A percentile compares a stretch with the other conserved stretches of the same genome.
phyloP scores from a whole-genome alignment of 805 yeast genomes.

The Saccharomycopsis babjevae region DNA sequence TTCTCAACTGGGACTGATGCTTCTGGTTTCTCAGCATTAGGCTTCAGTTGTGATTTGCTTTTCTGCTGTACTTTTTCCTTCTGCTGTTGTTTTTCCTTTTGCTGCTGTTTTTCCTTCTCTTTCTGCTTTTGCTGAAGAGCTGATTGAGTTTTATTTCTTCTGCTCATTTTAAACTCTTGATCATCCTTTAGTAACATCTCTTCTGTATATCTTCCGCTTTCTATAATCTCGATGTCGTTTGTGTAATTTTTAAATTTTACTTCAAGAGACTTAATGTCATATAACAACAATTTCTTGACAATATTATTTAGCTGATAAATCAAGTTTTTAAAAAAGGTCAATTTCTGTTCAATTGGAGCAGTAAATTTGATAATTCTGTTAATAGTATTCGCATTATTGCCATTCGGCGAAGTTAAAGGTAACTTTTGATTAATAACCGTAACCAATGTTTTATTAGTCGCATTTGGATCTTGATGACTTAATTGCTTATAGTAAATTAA shows the following conservation, averaged over 20 bases:
- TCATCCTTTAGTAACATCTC: constrained; percentile 15
- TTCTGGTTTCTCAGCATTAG: neutral
- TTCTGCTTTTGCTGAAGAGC: neutral
- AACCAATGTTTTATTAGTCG: neutral
- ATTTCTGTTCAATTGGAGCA: constrained; percentile 11
- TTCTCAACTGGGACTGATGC: neutral
- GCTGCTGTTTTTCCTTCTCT: neutral
- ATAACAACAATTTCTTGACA: constrained; percentile 13
- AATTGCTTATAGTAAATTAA: constrained; percentile 13
- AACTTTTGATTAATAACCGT: neutral
- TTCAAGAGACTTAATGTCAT: constrained; percentile 15
- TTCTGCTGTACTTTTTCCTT: neutral
- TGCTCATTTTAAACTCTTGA: constrained; percentile 8
- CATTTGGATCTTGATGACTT: constrained; percentile 6
- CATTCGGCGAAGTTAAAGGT: neutral
- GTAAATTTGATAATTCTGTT: constrained; percentile 9
- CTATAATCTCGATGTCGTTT: constrained; percentile 10
- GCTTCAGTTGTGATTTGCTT: neutral
- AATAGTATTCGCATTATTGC: constrained; percentile 1
- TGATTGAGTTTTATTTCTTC: neutral
- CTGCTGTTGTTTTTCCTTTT: neutral
- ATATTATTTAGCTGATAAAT: constrained; percentile 14
- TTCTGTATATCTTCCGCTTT: constrained; percentile 14
- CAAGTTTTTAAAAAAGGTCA: constrained; percentile 13
- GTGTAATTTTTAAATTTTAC: constrained; percentile 11